These are phyloP conservation scores for Mucor lusitanicus DNA, from an alignment of 371 early-diverging fungal species.

Conservation along the genomic window DNA sequence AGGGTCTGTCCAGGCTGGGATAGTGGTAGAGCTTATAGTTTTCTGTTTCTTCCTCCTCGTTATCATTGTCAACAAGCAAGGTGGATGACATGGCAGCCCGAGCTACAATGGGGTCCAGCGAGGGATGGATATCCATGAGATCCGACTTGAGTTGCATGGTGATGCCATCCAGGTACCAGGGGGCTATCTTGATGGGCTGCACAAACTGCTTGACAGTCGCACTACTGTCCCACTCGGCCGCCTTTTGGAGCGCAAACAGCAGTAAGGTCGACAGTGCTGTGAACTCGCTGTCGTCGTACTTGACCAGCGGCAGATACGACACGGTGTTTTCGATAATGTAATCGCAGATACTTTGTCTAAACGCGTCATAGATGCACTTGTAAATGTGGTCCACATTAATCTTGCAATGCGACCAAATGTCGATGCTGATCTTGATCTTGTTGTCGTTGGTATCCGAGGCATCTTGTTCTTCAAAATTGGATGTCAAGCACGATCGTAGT, in stretches of 20 bases:
- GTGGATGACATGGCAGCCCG: constrained; percentile 11
- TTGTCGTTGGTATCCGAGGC: too few species aligned
- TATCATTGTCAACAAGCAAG: not conserved
- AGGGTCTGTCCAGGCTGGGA: not conserved
- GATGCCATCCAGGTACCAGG: constrained; percentile 46
- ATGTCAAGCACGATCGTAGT: constrained; percentile 19
- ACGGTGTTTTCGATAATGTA: constrained; percentile 66
- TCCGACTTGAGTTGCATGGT: constrained; percentile 33
- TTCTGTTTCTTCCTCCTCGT: not conserved
- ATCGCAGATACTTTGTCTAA: constrained; percentile 68
- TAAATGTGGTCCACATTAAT: constrained; percentile 56
- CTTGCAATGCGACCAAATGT: constrained; percentile 74
- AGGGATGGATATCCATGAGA: constrained; percentile 28
- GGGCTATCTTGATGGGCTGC: constrained; percentile 21
- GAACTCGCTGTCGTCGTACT: constrained; percentile 3
- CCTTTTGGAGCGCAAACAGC: constrained; percentile 38
- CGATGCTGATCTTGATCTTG: constrained; percentile 54
- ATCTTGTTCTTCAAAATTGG: constrained; percentile 24
- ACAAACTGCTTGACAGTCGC: constrained; percentile 56
- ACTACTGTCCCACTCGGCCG: constrained; percentile 51
- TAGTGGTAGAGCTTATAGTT: constrained; percentile 5
- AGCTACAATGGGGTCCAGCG: constrained; percentile 31
- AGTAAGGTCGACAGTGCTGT: constrained; percentile 1
- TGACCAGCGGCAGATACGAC: constrained; percentile 1
- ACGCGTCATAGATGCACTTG: constrained; percentile 50